Evolutionary conservation across 2,329 filamentous ascomycete species (phyloP).

Genomic region (Penicillium sp.): DNA sequence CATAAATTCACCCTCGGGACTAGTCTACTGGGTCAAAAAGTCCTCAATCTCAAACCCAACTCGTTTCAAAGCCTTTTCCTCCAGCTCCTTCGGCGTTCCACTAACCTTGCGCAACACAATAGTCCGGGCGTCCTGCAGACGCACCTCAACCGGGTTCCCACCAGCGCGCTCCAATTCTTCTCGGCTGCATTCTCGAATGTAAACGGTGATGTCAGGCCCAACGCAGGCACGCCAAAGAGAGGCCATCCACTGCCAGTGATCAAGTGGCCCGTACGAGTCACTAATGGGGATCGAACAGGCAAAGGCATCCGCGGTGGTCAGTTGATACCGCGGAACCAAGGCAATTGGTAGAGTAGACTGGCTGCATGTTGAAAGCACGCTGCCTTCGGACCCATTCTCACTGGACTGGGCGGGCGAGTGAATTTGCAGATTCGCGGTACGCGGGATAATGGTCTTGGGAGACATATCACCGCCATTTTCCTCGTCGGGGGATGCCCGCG

Average conservation of each 20-base stretch:
- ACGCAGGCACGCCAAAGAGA: slow-evolving; percentile 84
- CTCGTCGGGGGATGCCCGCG: slow-evolving; percentile 14
- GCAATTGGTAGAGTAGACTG: slow-evolving; percentile 58
- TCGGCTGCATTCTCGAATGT: slow-evolving; percentile 39
- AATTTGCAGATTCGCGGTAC: slow-evolving; percentile 26
- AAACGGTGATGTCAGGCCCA: slow-evolving; percentile 60
- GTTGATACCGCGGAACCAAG: slow-evolving; percentile 71
- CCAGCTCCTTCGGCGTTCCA: slow-evolving; percentile 42
- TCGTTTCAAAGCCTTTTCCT: slow-evolving; percentile 65
- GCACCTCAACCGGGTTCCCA: slow-evolving; percentile 51
- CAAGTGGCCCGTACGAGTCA: slow-evolving; percentile 72
- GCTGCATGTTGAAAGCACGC: slow-evolving; percentile 9
- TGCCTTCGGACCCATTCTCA: slow-evolving; percentile 23
- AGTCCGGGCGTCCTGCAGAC: slow-evolving; percentile 43
- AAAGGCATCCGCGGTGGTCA: slow-evolving; percentile 70
- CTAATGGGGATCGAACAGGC: slow-evolving; percentile 67
- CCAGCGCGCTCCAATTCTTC: slow-evolving; percentile 41
- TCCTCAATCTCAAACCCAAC: slow-evolving; percentile 84
- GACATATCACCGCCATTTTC: slow-evolving; percentile 24
- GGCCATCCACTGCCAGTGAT: slow-evolving; percentile 97
- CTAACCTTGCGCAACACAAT: slow-evolving; percentile 49
- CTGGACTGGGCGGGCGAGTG: slow-evolving; percentile 29
- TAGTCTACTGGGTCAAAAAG: slow-evolving; percentile 46
- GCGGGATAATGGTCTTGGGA: slow-evolving; percentile 31
- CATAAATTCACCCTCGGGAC: too few species aligned